A percentile compares a stretch with the other conserved stretches of the same genome.
Evolutionary conservation across 805 yeast species (phyloP).

Genomic region (Metschnikowia arizonensis): DNA sequence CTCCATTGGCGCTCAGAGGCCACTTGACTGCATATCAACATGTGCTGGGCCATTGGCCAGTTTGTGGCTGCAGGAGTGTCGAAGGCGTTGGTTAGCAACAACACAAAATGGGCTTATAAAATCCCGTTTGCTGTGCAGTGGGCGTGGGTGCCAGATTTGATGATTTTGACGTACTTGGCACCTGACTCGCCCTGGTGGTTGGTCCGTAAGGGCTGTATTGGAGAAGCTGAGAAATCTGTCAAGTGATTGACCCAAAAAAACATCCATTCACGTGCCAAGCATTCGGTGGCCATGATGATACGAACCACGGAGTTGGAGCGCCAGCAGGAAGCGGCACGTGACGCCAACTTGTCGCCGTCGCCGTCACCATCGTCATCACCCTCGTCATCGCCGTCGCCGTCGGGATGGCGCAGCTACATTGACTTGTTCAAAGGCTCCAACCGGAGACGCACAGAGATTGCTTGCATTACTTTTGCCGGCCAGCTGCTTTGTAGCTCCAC

Average conservation of each 20-base stretch:
- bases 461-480: slow-evolving; percentile 11
- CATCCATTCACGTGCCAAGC: slow-evolving; percentile 16
- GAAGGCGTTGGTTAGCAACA: slow-evolving; percentile 28
- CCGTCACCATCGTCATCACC: too few species aligned
- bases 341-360: slow-evolving; percentile 14
- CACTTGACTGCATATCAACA: slow-evolving; percentile 48
- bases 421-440: slow-evolving; percentile 8
- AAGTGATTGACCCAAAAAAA: slow-evolving; percentile 12
- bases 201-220: slow-evolving; percentile 36
- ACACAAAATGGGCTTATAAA: slow-evolving; percentile 37
- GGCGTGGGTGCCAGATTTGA: slow-evolving; percentile 52
- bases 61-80: slow-evolving; percentile 52
- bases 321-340: slow-evolving; percentile 27
- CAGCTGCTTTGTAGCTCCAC: slow-evolving; percentile 12
- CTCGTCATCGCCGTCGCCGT: slow-evolving; percentile 13
- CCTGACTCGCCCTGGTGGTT: slow-evolving; percentile 63
- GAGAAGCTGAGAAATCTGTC: slow-evolving; percentile 36
- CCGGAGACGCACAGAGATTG: slow-evolving; percentile 10
- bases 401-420: slow-evolving; percentile 25
- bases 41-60: slow-evolving; percentile 57
- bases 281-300: slow-evolving; percentile 24
- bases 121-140: slow-evolving; percentile 60
- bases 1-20: slow-evolving; percentile 48
- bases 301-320: slow-evolving; percentile 30
- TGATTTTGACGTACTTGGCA: slow-evolving; percentile 39